Base-by-base conservation (phyloP, 1,284 basidiomycete genomes). In the Ceratobasidium sp. region DNA sequence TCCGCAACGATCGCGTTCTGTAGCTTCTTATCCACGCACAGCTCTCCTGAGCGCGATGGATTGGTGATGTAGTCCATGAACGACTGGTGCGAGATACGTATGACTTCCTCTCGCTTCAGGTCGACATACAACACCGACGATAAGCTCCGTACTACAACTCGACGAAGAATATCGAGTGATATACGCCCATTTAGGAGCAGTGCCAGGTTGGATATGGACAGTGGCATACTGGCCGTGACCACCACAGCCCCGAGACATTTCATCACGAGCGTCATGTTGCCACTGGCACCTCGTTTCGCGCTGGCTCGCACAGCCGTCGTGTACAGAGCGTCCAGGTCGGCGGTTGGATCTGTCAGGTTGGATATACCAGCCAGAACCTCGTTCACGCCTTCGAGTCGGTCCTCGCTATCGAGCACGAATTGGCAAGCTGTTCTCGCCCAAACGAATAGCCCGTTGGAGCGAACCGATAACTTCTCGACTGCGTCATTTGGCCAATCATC, bases 41-140 rank as follows among this genome's bases (percentile, higher is more conserved):
- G 46, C 23, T 70, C 55, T n/a, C 23, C 51, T 4, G 69, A 79
- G 12, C 78, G 64, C 23, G 53, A 9, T 2, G 2, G 39, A 18
- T 79, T 55, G 5, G 56, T 67, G 33, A 79, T 51, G 23, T 60
- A 79, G n/a, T 77, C 67, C 12, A 49, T 44, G 40, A 79, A 79
- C 33, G 78, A 79, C 1, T 66, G 66, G 46, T 77, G 78, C 10
- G 49, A 77, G 3, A 77, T 20, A 1, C 78, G 72, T 23, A 79
- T 42, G 4, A 49, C 64, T 10, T 39, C 64, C 12, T n/a, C 66
- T 3, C 6, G 56, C 3, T 55, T 6, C 28, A 56, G n/a, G 33
- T 73, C 67, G 7, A 69, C n/a, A 18, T 76, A 44, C 13, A 79
- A 28, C 46, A 79, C 72, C 1, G 78, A 79, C n/a, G 51, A 61